Conservation (phyloP, 148 eudicot genomes). For the Fagopyrum tataricum region DNA sequence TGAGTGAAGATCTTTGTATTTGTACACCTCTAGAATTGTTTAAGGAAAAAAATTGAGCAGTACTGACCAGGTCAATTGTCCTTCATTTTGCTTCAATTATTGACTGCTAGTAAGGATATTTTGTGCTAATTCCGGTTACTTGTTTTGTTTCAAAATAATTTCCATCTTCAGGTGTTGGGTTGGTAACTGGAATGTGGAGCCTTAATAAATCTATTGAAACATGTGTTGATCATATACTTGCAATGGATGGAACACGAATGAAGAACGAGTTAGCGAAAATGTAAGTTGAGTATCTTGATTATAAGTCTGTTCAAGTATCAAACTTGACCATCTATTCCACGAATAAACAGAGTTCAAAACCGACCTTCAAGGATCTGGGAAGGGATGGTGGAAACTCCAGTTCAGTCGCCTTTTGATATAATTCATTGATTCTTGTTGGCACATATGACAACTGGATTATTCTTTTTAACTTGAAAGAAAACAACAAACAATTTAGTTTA, state of each 20-base stretch:
- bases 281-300: constrained; percentile 20
- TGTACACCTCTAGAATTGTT: not conserved
- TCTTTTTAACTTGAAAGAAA: not conserved
- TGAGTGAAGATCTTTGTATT: not conserved
- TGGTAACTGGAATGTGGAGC: constrained; percentile 17
- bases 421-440: not conserved
- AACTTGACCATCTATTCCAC: not conserved
- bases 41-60: not conserved
- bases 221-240: constrained; percentile 24
- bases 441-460: not conserved
- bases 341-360: not conserved
- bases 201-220: constrained; percentile 15
- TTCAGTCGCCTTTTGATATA: not conserved
- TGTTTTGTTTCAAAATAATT: not conserved
- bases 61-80: not conserved
- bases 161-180: constrained; percentile 23
- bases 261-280: constrained; percentile 31
- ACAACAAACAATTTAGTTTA: not conserved
- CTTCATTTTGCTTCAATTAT: not conserved
- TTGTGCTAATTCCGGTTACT: not conserved
- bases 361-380: not conserved
- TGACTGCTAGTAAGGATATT: not conserved
- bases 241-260: constrained; percentile 33
- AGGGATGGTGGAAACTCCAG: not conserved
- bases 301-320: not conserved